Conservation (phyloP, 1,284 basidiomycete species). For the Wallemia mellicola region DNA sequence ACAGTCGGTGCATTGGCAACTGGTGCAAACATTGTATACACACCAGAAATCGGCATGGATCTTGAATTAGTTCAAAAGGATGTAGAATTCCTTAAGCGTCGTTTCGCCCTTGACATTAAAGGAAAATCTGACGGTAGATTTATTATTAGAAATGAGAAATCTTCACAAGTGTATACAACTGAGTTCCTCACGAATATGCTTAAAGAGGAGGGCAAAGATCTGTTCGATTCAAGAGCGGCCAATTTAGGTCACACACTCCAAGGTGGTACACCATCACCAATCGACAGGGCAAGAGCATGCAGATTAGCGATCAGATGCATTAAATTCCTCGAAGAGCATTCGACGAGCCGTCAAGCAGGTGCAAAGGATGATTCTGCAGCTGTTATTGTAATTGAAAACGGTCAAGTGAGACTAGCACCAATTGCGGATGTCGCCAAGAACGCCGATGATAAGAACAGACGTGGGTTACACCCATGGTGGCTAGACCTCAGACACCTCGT, state of each 20-base stretch:
- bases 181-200: conserved; percentile 78
- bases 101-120: conserved; percentile 58
- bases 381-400: conserved; percentile 69
- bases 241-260: conserved; percentile 88
- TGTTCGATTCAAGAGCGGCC: conserved; percentile 86
- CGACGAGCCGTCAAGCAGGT: conserved; percentile 20
- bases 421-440: conserved; percentile 53
- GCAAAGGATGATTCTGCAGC: conserved; percentile 40
- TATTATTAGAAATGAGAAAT: conserved; percentile 66
- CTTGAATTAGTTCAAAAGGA: conserved; percentile 54
- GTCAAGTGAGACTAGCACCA: conserved; percentile 45
- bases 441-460: conserved; percentile 66
- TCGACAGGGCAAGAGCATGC: conserved; percentile 70
- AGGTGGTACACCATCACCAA: conserved; percentile 73
- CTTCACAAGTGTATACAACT: conserved; percentile 69
- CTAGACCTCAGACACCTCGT: conserved; percentile 31
- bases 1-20: conserved; percentile 81
- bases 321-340: conserved; percentile 67
- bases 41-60: conserved; percentile 64
- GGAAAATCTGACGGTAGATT: conserved; percentile 77
- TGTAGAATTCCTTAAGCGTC: conserved; percentile 59
- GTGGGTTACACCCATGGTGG: conserved; percentile 69
- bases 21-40: conserved; percentile 76
- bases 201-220: conserved; percentile 58
- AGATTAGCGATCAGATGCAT: conserved; percentile 75